A percentile compares a stretch with the other conserved stretches of the same genome.
Conservation (phyloP, 2,329 filamentous ascomycete genomes). For the Chalaropsis ovoidea region DNA sequence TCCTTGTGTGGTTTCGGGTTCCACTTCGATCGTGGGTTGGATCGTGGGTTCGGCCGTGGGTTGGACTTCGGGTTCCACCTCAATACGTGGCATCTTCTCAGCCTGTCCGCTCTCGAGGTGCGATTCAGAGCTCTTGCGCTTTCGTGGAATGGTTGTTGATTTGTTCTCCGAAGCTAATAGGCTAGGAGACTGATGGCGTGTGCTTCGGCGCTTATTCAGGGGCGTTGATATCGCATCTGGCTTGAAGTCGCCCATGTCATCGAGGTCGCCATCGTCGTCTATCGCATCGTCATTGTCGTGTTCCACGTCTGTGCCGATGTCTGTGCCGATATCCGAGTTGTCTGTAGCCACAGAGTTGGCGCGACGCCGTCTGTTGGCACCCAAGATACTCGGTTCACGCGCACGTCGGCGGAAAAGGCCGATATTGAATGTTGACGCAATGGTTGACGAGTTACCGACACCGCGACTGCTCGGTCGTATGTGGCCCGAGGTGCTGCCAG, state of each 20-base stretch:
- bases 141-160: slow-evolving; percentile 31
- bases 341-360: slow-evolving; percentile 25
- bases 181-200: slow-evolving; percentile 27
- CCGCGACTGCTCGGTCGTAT: slow-evolving; percentile 46
- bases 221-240: slow-evolving; percentile 61
- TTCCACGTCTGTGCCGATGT: slow-evolving; percentile 24
- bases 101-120: slow-evolving; percentile 34
- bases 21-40: slow-evolving; percentile 25
- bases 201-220: slow-evolving; percentile 40
- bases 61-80: slow-evolving; percentile 28
- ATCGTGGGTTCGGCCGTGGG: slow-evolving; percentile 27
- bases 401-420: slow-evolving; percentile 48
- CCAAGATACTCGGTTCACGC: slow-evolving; percentile 53
- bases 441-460: slow-evolving; percentile 37
- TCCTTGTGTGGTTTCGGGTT: slow-evolving; percentile 15
- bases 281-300: slow-evolving; percentile 30
- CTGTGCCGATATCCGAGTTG: slow-evolving; percentile 27
- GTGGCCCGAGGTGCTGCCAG: slow-evolving; percentile 42
- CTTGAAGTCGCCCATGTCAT: slow-evolving; percentile 42
- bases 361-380: slow-evolving; percentile 39
- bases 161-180: neutral
- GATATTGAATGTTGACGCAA: slow-evolving; percentile 46
- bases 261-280: slow-evolving; percentile 35
- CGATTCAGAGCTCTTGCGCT: slow-evolving; percentile 47
- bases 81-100: slow-evolving; percentile 33